Conservation (phyloP, 2,329 filamentous ascomycete species). For the Canariomyces notabilis region DNA sequence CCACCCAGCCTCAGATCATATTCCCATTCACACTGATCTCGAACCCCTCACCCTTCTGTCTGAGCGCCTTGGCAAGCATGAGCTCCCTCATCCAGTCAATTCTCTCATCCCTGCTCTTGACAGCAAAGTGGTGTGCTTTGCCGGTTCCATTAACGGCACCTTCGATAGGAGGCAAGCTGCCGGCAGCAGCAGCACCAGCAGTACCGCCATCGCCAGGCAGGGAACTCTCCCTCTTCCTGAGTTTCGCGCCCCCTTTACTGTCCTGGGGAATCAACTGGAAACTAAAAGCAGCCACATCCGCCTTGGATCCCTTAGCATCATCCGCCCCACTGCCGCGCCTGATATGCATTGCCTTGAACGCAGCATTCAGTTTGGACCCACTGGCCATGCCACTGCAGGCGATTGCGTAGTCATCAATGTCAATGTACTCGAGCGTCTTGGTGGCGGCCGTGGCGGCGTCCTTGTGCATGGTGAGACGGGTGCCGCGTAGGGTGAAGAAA, state of each 20-base stretch:
- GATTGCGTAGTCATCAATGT: constrained; percentile 85
- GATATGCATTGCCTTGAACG: constrained; percentile 75
- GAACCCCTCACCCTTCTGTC: constrained; percentile 77
- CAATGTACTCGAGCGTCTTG: constrained; percentile 69
- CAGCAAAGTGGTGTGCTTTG: constrained; percentile 93
- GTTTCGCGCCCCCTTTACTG: constrained; percentile 44
- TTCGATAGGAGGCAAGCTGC: constrained; percentile 26
- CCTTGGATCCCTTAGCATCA: constrained; percentile 44
- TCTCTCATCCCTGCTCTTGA: constrained; percentile 77
- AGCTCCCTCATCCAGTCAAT: constrained; percentile 97
- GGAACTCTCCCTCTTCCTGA: constrained; percentile 51
- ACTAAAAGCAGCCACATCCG: constrained; percentile 64
- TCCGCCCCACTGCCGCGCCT: constrained; percentile 48
- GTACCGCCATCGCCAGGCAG: constrained; percentile 30
- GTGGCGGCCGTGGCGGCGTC: constrained; percentile 47
- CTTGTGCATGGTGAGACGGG: constrained; percentile 70
- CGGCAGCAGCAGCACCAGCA: background rate
- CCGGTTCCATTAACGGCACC: constrained; percentile 54
- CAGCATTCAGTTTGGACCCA: constrained; percentile 75
- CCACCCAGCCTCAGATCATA: constrained; percentile 49
- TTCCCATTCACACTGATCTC: constrained; percentile 78
- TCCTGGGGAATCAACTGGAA: constrained; percentile 80
- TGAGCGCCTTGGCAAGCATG: constrained; percentile 83
- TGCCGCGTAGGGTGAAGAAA: constrained; percentile 80
- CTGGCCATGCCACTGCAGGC: constrained; percentile 73